Evolutionary conservation across 306 rosid species (phyloP).

Genomic region (Amphicarpaea edgeworthii): DNA sequence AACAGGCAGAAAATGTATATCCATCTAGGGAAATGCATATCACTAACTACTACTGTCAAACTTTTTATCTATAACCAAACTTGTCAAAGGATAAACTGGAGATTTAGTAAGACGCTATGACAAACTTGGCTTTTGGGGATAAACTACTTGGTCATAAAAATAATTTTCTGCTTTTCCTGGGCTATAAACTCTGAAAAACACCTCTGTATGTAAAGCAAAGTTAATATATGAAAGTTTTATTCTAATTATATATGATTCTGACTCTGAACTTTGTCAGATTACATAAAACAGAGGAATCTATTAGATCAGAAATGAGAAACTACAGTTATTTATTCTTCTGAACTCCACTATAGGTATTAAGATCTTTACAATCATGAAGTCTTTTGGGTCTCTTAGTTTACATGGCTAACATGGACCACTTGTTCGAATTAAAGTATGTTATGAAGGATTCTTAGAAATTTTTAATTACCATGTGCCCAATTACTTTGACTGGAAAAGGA

Average conservation of each 20-base stretch:
- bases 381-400: conserved; percentile 1
- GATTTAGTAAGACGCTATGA: no score
- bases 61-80: conserved; percentile 9
- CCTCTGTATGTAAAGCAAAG: not conserved
- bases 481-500: conserved; percentile 3
- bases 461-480: not conserved
- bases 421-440: not conserved
- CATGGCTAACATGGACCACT: conserved; percentile 16
- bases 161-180: not conserved
- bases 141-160: no score
- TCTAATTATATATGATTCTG: not conserved
- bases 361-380: not conserved
- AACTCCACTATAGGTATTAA: not conserved
- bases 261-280: not conserved
- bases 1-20: conserved; percentile 1
- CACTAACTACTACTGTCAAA: not conserved
- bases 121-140: no score
- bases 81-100: not conserved
- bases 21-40: conserved; percentile 21
- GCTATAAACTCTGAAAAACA: not conserved
- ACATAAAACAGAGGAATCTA: not conserved
- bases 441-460: not conserved
- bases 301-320: not conserved
- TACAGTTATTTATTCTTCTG: conserved; percentile 8
- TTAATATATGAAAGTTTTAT: not conserved